These are phyloP conservation scores for Nigrospora sphaerica DNA, from an alignment of 2,329 filamentous ascomycete genomes.

Conservation along the genomic window DNA sequence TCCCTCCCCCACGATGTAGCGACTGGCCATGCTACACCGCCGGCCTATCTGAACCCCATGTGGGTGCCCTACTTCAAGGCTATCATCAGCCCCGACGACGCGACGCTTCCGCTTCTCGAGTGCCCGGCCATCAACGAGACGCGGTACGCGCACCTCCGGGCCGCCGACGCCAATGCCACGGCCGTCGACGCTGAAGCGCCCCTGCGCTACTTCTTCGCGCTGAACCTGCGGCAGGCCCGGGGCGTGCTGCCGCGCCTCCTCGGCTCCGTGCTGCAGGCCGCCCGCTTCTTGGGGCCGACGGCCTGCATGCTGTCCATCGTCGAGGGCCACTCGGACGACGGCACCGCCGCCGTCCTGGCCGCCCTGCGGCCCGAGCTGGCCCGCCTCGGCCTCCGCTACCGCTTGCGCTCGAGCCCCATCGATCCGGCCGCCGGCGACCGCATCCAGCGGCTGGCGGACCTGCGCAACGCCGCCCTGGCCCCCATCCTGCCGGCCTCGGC, in stretches of 20 bases:
- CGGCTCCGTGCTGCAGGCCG: slow-evolving; percentile 41
- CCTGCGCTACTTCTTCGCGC: slow-evolving; percentile 41
- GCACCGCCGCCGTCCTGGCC: slow-evolving; percentile 42
- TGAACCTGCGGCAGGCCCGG: slow-evolving; percentile 40
- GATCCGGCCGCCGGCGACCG: slow-evolving; percentile 35
- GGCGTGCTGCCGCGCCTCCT: slow-evolving; percentile 41
- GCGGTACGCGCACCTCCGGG: slow-evolving; percentile 14
- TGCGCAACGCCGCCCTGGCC: slow-evolving; percentile 45
- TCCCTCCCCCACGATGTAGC: no score
- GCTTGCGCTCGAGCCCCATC: slow-evolving; percentile 32
- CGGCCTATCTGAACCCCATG: not conserved
- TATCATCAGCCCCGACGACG: slow-evolving; percentile 18
- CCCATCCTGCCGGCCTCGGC: slow-evolving; percentile 26
- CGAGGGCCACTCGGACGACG: slow-evolving; percentile 48
- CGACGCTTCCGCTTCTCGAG: slow-evolving; percentile 12
- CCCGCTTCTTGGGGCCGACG: slow-evolving; percentile 40
- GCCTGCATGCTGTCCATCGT: slow-evolving; percentile 47
- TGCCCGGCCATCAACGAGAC: slow-evolving; percentile 16
- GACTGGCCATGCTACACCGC: no score
- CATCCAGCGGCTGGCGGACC: slow-evolving; percentile 37
- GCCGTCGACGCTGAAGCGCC: not conserved
- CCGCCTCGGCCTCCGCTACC: slow-evolving; percentile 29
- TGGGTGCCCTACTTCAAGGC: slow-evolving; percentile 15
- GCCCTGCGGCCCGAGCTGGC: slow-evolving; percentile 31
- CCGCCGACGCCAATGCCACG: not conserved